Evolutionary conservation across 2,329 filamentous ascomycete genomes (phyloP).

Genomic region (Phaeoacremonium minimum): DNA sequence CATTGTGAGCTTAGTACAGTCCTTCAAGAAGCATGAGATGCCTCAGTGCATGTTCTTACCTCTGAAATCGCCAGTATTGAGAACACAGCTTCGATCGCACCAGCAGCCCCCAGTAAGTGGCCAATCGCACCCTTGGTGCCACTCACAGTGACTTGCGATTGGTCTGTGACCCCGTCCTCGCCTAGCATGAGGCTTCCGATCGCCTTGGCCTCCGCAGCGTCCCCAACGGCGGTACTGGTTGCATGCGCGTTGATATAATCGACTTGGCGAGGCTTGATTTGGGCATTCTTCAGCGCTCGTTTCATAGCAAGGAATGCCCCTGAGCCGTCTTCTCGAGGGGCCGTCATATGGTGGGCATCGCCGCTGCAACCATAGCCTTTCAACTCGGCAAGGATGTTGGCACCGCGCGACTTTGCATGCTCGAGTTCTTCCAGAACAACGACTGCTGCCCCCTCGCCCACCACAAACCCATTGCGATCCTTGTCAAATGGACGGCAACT

Average conservation of each 20-base stretch:
- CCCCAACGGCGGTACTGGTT: slow-evolving; percentile 81
- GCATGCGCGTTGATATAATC: slow-evolving; percentile 97
- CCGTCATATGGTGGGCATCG: slow-evolving; percentile 92
- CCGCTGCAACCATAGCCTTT: slow-evolving; percentile 86
- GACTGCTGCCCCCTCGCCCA: slow-evolving; percentile 87
- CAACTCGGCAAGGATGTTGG: slow-evolving; percentile 83
- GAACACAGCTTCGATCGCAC: slow-evolving; percentile 86
- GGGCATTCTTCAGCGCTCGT: slow-evolving; percentile 70
- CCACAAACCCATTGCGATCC: slow-evolving; percentile 79
- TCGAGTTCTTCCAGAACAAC: slow-evolving; percentile 85
- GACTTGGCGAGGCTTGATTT: slow-evolving; percentile 63
- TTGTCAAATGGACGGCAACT: slow-evolving; percentile 87
- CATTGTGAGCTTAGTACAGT: too few relatives aligned
- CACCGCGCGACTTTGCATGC: slow-evolving; percentile 76
- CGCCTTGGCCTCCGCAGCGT: slow-evolving; percentile 81
- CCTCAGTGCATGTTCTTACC: slow-evolving; percentile 44
- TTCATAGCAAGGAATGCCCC: slow-evolving; percentile 85
- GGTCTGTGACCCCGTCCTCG: slow-evolving; percentile 57
- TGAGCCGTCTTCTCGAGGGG: slow-evolving; percentile 75
- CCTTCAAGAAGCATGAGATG: background rate
- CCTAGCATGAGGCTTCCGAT: slow-evolving; percentile 76
- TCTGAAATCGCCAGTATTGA: slow-evolving; percentile 73
- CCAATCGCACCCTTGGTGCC: slow-evolving; percentile 93
- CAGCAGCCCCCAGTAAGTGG: slow-evolving; percentile 86
- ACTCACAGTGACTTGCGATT: slow-evolving; percentile 72